phyloP scores from a whole-genome alignment of 371 early-diverging fungal genomes.

The Basidiobolus meristosporus region DNA sequence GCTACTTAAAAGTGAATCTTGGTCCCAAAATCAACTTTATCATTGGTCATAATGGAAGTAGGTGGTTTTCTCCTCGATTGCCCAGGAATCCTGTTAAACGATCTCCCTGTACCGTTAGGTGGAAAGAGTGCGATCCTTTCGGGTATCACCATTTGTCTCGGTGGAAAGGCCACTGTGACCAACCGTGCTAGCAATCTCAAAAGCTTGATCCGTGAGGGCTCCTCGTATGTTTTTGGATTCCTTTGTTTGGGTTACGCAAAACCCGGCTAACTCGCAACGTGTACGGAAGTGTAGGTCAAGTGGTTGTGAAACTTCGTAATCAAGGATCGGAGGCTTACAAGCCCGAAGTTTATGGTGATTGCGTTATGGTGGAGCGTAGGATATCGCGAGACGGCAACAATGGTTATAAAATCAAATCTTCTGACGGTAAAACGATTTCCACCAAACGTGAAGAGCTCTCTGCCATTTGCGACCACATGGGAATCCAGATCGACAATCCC shows the following conservation, averaged over 20 bases:
- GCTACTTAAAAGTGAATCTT: constrained; percentile 49
- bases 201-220: constrained; percentile 70
- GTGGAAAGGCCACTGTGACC: constrained; percentile 74
- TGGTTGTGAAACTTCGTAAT: constrained; percentile 63
- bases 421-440: constrained; percentile 35
- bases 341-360: constrained; percentile 59
- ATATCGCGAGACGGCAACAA: constrained; percentile 46
- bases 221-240: constrained; percentile 12
- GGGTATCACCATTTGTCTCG: constrained; percentile 73
- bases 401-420: constrained; percentile 54
- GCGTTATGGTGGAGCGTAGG: constrained; percentile 63
- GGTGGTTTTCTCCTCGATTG: constrained; percentile 4
- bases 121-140: constrained; percentile 94
- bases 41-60: constrained; percentile 86
- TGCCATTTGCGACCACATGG: constrained; percentile 72
- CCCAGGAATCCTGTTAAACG: neutral
- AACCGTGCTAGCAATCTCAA: constrained; percentile 66
- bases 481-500: constrained; percentile 83
- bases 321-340: constrained; percentile 60
- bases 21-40: constrained; percentile 87
- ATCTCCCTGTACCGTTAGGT: constrained; percentile 11
- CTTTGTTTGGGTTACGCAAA: no score
- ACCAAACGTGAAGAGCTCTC: constrained; percentile 60
- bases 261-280: no score
- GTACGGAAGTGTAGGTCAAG: constrained; percentile 23